Evolutionary conservation across 331 rosid genomes (phyloP), one percentile per base, ranked within the genome.

Genomic region (Erythrophleum ivorense): DNA sequence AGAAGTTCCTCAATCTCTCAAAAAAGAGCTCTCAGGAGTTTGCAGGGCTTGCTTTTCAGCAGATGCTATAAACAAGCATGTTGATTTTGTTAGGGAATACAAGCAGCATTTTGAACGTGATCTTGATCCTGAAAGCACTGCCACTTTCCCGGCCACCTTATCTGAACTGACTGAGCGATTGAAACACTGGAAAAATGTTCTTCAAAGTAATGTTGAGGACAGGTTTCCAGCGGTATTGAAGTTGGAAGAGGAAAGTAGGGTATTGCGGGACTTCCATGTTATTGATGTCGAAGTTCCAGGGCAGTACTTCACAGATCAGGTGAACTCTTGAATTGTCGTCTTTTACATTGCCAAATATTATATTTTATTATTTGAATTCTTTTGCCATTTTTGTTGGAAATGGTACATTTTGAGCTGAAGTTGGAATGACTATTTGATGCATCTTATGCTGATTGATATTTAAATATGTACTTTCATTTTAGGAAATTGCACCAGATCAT

Each of bases 1-100:
- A 67, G 99, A 96, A 91, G 99, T 96, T 82, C 99, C 99, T 76
- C 98, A 92, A 72, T 96, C 99, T 84, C 99, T 96, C 62, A 96
- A 94, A 89, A 96, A 94, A 85, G 99, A 96, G 89, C 97, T 96
- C 74, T 92, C 99, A 3, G 98, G 98, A 19, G 99, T 96, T 89
- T 96, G 99, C 80, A 85, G 97, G 89, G 99, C 99, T 85, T 96
- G 99, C 88, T 96, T 96, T 85, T 96, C 98, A 5, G 93, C 97
- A 45, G 99, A 96, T 86, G 99, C 99, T 71, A 93, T 96, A 74
- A 94, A 88, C 88, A 96, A 96, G 85, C 99, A 96, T 63, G 98
- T 96, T 83, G 99, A 96, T 87, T 94, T 96, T 88, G 99, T 96
- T 55, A 86, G 98, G 88, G 99, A 96, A 84, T 96, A 96, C 88